Conservation (phyloP, 306 rosid genomes). For the Geum urbanum region DNA sequence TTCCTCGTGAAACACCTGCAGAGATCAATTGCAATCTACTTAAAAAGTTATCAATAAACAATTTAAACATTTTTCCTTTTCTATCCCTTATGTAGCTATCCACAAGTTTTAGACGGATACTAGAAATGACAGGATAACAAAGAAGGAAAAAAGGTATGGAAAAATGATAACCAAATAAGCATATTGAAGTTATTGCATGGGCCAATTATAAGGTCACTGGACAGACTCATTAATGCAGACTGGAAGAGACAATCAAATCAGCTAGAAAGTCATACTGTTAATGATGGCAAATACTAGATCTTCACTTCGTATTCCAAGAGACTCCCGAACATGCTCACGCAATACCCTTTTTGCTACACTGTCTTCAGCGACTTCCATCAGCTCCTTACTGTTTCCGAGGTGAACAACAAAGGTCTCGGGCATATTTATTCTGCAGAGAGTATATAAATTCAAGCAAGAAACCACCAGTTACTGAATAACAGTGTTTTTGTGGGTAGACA, state of each 20-base stretch:
- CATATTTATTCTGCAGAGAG: slow-evolving; percentile 67
- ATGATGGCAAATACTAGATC: slow-evolving; percentile 88
- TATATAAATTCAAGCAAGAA: neutral
- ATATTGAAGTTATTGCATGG: neutral
- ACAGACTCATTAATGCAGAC: neutral
- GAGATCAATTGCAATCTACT: neutral
- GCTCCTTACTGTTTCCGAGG: slow-evolving; percentile 98
- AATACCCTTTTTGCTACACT: slow-evolving; percentile 78
- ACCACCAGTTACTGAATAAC: neutral
- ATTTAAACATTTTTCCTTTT: neutral
- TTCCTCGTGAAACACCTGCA: slow-evolving; percentile 92
- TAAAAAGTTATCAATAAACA: neutral
- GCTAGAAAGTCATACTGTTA: slow-evolving; percentile 47
- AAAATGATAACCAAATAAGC: neutral
- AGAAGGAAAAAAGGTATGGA: neutral
- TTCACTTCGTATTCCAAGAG: slow-evolving; percentile 83
- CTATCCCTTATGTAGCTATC: neutral
- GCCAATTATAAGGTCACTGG: neutral
- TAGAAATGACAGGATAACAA: neutral
- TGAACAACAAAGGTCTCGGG: slow-evolving; percentile 89
- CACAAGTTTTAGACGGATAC: slow-evolving; percentile 8
- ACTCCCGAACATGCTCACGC: slow-evolving; percentile 85
- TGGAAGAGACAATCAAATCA: neutral
- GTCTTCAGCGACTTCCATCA: slow-evolving; percentile 92
- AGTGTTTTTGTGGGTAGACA: neutral